phyloP scores from a whole-genome alignment of 257 asterid genomes.

The Salvia miltiorrhiza region DNA sequence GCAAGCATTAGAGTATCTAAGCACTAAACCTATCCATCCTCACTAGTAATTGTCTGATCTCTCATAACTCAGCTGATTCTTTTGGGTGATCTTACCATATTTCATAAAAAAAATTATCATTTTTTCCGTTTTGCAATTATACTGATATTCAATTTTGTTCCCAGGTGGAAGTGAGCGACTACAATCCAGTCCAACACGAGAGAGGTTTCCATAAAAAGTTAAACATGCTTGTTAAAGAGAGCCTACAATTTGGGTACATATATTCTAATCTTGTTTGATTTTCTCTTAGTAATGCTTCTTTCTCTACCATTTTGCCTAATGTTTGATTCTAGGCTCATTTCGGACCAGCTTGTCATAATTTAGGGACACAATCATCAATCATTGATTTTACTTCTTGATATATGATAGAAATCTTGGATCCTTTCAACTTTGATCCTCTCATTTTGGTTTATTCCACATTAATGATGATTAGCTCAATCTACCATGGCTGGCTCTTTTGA shows the following conservation, averaged over 20 bases:
- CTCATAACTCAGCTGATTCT: background rate
- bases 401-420: background rate
- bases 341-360: background rate
- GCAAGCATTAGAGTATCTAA: background rate
- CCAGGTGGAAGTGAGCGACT: conserved; percentile 75
- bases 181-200: conserved; percentile 74
- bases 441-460: background rate
- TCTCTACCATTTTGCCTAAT: background rate
- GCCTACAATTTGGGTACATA: conserved; percentile 80
- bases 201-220: conserved; percentile 87
- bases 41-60: background rate
- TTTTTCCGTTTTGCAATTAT: background rate
- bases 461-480: background rate
- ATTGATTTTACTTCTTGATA: background rate
- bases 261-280: conserved; percentile 17
- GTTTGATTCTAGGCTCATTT: conserved; percentile 5
- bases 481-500: background rate
- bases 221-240: conserved; percentile 82
- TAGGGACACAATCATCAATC: background rate
- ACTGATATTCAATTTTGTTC: conserved; percentile 25
- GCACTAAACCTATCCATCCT: conserved; percentile 5
- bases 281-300: conserved; percentile 9
- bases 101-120: background rate
- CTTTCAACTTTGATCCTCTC: background rate
- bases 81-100: background rate